Conservation (phyloP, 2,329 filamentous ascomycete genomes). For the Paracoccidioides lutzii region DNA sequence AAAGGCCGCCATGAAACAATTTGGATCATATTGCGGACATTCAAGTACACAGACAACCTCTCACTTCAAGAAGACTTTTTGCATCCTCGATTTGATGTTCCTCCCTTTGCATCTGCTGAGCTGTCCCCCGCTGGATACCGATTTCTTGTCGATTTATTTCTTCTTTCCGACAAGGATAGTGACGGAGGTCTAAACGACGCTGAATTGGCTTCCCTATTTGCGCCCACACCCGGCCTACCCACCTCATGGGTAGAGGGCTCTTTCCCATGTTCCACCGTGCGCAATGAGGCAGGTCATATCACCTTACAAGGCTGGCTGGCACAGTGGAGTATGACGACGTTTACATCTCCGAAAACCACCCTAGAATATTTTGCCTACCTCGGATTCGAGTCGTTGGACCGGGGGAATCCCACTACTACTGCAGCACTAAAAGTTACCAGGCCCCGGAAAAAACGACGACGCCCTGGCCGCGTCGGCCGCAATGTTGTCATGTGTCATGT, state of each 20-base stretch:
- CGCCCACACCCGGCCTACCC: slow-evolving; percentile 81
- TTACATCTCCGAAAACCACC: slow-evolving; percentile 87
- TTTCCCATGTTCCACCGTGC: slow-evolving; percentile 86
- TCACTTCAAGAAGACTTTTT: slow-evolving; percentile 84
- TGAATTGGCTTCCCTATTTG: slow-evolving; percentile 77
- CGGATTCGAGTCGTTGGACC: slow-evolving; percentile 71
- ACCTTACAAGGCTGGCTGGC: slow-evolving; percentile 96
- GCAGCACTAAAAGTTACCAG: slow-evolving; percentile 87
- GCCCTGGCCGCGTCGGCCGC: slow-evolving; percentile 74
- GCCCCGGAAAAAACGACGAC: slow-evolving; percentile 68
- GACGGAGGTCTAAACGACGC: slow-evolving; percentile 82
- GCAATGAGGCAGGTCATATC: slow-evolving; percentile 88
- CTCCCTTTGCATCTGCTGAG: slow-evolving; percentile 82
- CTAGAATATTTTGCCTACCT: slow-evolving; percentile 93
- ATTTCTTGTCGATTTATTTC: slow-evolving; percentile 93
- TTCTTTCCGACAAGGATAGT: slow-evolving; percentile 94
- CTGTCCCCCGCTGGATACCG: slow-evolving; percentile 87
- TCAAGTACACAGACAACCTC: slow-evolving; percentile 91
- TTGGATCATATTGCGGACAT: slow-evolving; percentile 90
- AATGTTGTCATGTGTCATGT: slow-evolving; percentile 94
- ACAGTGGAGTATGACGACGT: slow-evolving; percentile 99
- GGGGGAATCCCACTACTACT: slow-evolving; percentile 60
- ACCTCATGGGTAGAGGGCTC: slow-evolving; percentile 74
- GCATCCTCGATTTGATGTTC: slow-evolving; percentile 86
- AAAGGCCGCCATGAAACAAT: slow-evolving; percentile 97